Evolutionary conservation across 1,284 basidiomycete species (phyloP), one percentile per base, ranked within the genome.

Genomic region (Rhodotorula sp.): DNA sequence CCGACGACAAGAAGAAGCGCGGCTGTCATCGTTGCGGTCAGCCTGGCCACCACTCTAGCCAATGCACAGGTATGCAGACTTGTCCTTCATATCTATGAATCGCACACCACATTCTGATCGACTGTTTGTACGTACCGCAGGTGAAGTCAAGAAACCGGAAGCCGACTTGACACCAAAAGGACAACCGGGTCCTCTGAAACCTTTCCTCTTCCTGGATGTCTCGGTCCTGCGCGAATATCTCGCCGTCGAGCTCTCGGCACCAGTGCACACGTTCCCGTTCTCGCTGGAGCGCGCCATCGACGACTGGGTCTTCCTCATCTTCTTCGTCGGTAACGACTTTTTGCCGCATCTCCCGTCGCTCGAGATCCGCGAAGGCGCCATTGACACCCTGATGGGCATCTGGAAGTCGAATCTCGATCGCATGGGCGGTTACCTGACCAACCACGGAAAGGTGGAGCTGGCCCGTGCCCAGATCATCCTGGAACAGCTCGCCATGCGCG

Each of bases 291-390:
- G 91, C 80, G 95, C 96, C 49, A 93, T 99, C 81, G 96, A 99
- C 85, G 96, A 99, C 81, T 99, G 96, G 95, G 93, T 99, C 78
- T 89, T 99, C 80, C 85, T 99, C 78, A 98, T 98, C 79, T 98
- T 99, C 87, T 98, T 99, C 82, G 95, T 99, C 79, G 96, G 96
- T 77, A 99, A 99, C 84, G 96, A 99, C 83, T 99, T 99, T 85
- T 85, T 99, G 79, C 96, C 96, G 24, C 96, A 99, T 83, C 84
- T 99, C 71, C 96, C 96, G 30, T 93, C 90, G 70, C 87, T 99
- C 84, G 96, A 99, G 85, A 99, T 99, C 80, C 88, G 96, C 78
- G 96, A 99, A 83, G 96, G 95, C 68, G 96, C 95, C 44, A 97
- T 99, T 83, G 96, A 99, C 84, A 94, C 90, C 64, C 84, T 99